Conservation (phyloP, 2,329 filamentous ascomycete genomes). For the Claviceps sp. region DNA sequence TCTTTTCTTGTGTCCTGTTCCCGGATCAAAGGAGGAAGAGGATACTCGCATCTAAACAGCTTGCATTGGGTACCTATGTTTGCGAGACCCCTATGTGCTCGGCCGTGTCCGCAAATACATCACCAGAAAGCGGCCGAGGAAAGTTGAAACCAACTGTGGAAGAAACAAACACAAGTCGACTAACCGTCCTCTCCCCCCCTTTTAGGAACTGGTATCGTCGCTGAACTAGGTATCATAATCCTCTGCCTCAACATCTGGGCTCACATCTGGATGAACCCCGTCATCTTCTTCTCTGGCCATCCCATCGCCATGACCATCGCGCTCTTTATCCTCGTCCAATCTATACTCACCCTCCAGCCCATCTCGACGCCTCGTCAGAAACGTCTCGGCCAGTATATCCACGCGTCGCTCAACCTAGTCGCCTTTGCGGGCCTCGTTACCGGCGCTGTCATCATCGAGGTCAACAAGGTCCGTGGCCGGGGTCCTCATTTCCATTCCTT, state of each 20-base stretch:
- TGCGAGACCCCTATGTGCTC: too few species aligned
- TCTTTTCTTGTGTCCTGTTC: background rate
- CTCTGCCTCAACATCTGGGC: slow-evolving; percentile 68
- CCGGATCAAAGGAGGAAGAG: too few species aligned
- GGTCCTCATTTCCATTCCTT: slow-evolving; percentile 64
- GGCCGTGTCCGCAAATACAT: too few species aligned
- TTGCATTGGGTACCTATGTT: background rate
- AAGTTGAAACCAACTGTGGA: too few species aligned
- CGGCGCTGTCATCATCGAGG: slow-evolving; percentile 60
- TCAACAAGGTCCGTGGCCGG: slow-evolving; percentile 64
- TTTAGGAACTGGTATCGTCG: slow-evolving; percentile 65
- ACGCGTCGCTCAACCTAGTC: slow-evolving; percentile 57
- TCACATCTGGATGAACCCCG: slow-evolving; percentile 51
- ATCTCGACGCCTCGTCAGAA: slow-evolving; percentile 65
- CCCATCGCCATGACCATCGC: slow-evolving; percentile 59
- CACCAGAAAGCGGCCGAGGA: too few species aligned
- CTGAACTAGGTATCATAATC: slow-evolving; percentile 66
- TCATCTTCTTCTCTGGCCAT: slow-evolving; percentile 81
- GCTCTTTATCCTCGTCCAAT: slow-evolving; percentile 63
- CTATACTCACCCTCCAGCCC: slow-evolving; percentile 75
- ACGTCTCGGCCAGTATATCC: slow-evolving; percentile 40
- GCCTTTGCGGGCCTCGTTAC: slow-evolving; percentile 47
- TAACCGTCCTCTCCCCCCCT: background rate
- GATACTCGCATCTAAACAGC: background rate
- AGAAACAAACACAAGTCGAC: too few species aligned